Conservation (phyloP, 1,284 basidiomycete species). For the Ceraceosorus bombacis region DNA sequence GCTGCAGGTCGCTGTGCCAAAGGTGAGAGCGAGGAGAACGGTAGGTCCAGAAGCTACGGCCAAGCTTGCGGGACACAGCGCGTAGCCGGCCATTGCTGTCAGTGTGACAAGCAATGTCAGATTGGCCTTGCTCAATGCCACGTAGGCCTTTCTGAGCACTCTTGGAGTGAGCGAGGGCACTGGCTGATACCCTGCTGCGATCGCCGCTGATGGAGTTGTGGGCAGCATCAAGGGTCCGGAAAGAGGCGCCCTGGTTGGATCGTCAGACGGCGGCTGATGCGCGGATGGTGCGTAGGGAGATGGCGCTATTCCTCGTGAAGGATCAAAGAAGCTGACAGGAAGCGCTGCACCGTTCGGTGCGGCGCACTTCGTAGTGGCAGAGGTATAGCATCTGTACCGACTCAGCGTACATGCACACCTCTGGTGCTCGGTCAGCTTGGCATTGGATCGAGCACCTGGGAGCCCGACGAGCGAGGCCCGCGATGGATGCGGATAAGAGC, state of each 20-base stretch:
- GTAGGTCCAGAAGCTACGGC: conserved; percentile 22
- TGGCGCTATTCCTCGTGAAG: not conserved
- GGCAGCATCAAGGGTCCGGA: conserved; percentile 5
- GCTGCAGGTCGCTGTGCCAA: conserved; percentile 82
- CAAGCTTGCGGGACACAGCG: conserved; percentile 59
- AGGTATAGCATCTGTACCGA: too few relatives aligned
- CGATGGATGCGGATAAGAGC: too few relatives aligned
- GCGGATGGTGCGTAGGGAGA: not conserved
- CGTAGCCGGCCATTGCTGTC: conserved; percentile 85
- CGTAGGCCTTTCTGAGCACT: conserved; percentile 54
- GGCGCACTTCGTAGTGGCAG: too few relatives aligned
- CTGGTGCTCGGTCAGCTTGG: too few relatives aligned
- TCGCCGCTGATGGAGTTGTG: conserved; percentile 11
- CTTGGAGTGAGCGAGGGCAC: conserved; percentile 17
- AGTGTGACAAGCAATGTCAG: conserved; percentile 83
- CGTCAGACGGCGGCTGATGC: not conserved
- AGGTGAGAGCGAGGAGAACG: conserved; percentile 69
- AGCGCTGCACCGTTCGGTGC: not conserved
- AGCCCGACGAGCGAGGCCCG: too few relatives aligned
- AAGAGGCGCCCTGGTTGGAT: not conserved
- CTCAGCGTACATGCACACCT: too few relatives aligned
- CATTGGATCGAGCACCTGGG: too few relatives aligned
- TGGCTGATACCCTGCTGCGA: conserved; percentile 22
- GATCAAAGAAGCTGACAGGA: not conserved
- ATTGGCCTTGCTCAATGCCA: conserved; percentile 76